These are phyloP conservation scores for Terana coerulea DNA, from an alignment of 768 basidiomycete species.

Conservation along the genomic window DNA sequence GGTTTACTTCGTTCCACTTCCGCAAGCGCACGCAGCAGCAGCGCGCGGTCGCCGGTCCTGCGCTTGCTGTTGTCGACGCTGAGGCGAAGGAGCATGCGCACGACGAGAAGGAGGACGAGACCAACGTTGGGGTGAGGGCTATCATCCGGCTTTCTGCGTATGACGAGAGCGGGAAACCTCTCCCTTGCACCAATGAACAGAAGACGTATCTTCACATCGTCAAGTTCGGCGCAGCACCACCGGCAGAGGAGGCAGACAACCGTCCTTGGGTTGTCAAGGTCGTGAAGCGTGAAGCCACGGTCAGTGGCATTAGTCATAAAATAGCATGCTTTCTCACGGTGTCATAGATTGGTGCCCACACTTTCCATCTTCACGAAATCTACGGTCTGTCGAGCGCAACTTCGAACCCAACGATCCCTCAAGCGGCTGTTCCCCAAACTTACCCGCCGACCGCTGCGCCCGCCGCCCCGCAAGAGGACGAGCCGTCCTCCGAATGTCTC, in stretches of 20 bases:
- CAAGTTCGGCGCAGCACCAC: slow-evolving; percentile 50
- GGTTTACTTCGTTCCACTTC: slow-evolving; percentile 68
- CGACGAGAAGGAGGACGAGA: slow-evolving; percentile 43
- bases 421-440: slow-evolving; percentile 34
- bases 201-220: slow-evolving; percentile 85
- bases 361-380: slow-evolving; percentile 94
- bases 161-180: slow-evolving; percentile 66
- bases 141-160: slow-evolving; percentile 80
- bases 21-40: slow-evolving; percentile 48
- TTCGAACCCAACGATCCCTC: slow-evolving; percentile 34
- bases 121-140: slow-evolving; percentile 63
- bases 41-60: slow-evolving; percentile 66
- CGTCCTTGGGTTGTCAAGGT: slow-evolving; percentile 91
- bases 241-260: slow-evolving; percentile 38
- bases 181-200: slow-evolving; percentile 78
- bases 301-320: slow-evolving; percentile 28
- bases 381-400: slow-evolving; percentile 66
- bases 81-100: slow-evolving; percentile 37
- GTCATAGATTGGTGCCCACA: slow-evolving; percentile 80
- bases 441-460: slow-evolving; percentile 40
- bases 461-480: slow-evolving; percentile 46
- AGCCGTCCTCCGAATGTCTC: slow-evolving; percentile 85
- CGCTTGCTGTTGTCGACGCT: slow-evolving; percentile 74
- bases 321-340: slow-evolving; percentile 1
- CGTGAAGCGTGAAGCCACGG: slow-evolving; percentile 86